Percentiles rank a stretch among this genome's conserved stretches.
phyloP scores from a whole-genome alignment of 352 stramenopile species.

The Pythium graminicola region DNA sequence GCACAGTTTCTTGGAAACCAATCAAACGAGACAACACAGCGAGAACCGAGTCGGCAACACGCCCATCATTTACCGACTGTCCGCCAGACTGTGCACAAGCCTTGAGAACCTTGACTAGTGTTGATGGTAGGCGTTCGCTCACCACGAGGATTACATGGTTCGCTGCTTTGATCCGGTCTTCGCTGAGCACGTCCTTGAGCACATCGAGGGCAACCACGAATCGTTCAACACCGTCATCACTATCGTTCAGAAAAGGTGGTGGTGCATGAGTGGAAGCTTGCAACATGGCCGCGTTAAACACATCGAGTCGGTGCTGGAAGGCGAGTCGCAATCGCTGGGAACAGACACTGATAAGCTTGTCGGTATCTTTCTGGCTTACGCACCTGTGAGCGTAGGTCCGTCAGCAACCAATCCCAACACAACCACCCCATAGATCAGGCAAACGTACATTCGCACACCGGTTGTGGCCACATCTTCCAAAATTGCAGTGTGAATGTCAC shows the following conservation, averaged over 20 bases:
- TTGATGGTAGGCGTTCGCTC: constrained; percentile 46
- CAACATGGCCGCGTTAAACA: constrained; percentile 28
- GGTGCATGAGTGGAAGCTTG: constrained; percentile 3
- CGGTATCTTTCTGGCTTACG: constrained; percentile 23
- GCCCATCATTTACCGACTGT: neutral
- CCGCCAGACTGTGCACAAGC: constrained; percentile 18
- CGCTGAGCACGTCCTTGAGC: constrained; percentile 23
- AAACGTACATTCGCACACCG: constrained; percentile 12
- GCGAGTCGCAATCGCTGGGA: constrained; percentile 30
- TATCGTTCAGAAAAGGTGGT: constrained; percentile 8
- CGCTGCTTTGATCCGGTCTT: constrained; percentile 18
- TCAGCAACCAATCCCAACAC: neutral
- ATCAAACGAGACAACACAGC: constrained; percentile 28
- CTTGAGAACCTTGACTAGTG: constrained; percentile 47
- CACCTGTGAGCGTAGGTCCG: neutral
- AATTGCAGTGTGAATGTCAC: constrained; percentile 19
- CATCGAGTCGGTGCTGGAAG: constrained; percentile 32
- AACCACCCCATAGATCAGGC: neutral
- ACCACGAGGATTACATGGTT: constrained; percentile 30
- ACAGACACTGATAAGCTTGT: constrained; percentile 25
- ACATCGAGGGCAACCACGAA: constrained; percentile 25
- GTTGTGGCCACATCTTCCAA: constrained; percentile 12
- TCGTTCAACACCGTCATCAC: constrained; percentile 3
- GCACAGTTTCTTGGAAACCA: constrained; percentile 32
- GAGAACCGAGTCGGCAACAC: constrained; percentile 23